A percentile compares a stretch with the other conserved stretches of the same genome.
These are phyloP conservation scores for Amanita rimosa DNA, from an alignment of 768 basidiomycete species.

Conservation along the genomic window DNA sequence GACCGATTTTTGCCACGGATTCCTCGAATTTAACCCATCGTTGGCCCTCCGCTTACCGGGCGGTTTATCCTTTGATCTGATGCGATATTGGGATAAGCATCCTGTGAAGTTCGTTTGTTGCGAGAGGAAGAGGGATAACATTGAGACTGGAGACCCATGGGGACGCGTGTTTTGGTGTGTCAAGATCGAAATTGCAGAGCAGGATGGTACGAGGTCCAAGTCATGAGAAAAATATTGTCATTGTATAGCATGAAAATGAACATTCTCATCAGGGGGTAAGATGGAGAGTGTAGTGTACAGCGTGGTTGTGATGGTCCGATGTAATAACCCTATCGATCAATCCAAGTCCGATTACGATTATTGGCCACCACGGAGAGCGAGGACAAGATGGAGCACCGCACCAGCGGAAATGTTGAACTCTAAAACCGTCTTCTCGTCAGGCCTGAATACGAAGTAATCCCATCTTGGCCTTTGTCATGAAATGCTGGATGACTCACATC, in stretches of 20 bases:
- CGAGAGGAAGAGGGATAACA: constrained; percentile 23
- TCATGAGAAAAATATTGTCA: neutral
- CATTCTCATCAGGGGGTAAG: neutral
- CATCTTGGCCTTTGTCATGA: too few species aligned
- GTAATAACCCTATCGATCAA: neutral
- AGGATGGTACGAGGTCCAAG: neutral
- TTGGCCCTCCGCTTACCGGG: constrained; percentile 70
- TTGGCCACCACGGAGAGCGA: constrained; percentile 86
- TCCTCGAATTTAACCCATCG: constrained; percentile 57
- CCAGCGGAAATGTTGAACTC: constrained; percentile 81
- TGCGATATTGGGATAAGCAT: constrained; percentile 90
- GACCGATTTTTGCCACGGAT: constrained; percentile 83
- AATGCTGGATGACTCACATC: constrained; percentile 45
- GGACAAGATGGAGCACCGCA: constrained; percentile 85
- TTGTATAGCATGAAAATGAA: neutral
- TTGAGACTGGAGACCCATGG: constrained; percentile 24
- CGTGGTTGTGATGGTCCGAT: neutral
- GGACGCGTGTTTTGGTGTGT: constrained; percentile 45
- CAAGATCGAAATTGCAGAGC: constrained; percentile 28
- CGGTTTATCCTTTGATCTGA: constrained; percentile 71
- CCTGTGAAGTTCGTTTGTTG: constrained; percentile 85
- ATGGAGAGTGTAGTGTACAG: neutral
- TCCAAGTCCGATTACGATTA: constrained; percentile 17
- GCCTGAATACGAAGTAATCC: constrained; percentile 34
- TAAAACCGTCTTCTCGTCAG: constrained; percentile 82